A percentile compares a stretch with the other conserved stretches of the same genome.
Conservation (phyloP, 768 basidiomycete species). For the Boletus sensibilis region DNA sequence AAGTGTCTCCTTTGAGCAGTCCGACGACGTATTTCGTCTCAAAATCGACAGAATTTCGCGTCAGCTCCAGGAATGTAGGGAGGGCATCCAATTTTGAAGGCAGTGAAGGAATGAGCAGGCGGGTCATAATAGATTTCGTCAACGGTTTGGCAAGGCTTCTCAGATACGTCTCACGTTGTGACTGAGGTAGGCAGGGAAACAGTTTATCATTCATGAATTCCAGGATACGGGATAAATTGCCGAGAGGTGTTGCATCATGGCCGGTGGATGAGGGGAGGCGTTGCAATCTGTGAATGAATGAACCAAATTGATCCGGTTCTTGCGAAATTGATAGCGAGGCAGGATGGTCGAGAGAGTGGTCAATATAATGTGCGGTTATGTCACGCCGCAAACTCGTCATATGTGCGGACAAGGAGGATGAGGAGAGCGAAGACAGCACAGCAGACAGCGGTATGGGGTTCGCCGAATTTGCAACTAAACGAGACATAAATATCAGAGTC, state of each 20-base stretch:
- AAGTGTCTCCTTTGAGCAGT: slow-evolving; percentile 47
- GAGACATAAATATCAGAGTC: slow-evolving; percentile 1
- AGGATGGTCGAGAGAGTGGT: slow-evolving; percentile 55
- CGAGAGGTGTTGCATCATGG: slow-evolving; percentile 42
- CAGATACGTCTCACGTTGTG: slow-evolving; percentile 47
- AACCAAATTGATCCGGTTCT: slow-evolving; percentile 33
- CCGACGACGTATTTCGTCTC: slow-evolving; percentile 56
- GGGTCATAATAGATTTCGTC: slow-evolving; percentile 57
- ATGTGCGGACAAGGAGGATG: slow-evolving; percentile 51
- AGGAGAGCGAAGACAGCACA: slow-evolving; percentile 59
- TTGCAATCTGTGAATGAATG: slow-evolving; percentile 46
- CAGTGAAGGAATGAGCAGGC: slow-evolving; percentile 66
- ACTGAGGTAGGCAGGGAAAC: slow-evolving; percentile 52
- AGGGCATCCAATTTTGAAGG: slow-evolving; percentile 63
- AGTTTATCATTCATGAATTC: slow-evolving; percentile 62
- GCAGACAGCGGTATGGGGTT: slow-evolving; percentile 49
- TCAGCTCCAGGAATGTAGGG: slow-evolving; percentile 58
- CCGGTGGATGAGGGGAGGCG: slow-evolving; percentile 42
- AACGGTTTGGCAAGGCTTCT: slow-evolving; percentile 60
- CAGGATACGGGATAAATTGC: slow-evolving; percentile 55
- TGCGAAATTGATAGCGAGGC: slow-evolving; percentile 40
- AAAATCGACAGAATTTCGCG: slow-evolving; percentile 59
- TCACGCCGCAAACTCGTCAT: slow-evolving; percentile 66
- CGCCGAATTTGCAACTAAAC: slow-evolving; percentile 56
- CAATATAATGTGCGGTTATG: slow-evolving; percentile 56